phyloP scores from a whole-genome alignment of 345 rosid species.

The Physaria fendleri region DNA sequence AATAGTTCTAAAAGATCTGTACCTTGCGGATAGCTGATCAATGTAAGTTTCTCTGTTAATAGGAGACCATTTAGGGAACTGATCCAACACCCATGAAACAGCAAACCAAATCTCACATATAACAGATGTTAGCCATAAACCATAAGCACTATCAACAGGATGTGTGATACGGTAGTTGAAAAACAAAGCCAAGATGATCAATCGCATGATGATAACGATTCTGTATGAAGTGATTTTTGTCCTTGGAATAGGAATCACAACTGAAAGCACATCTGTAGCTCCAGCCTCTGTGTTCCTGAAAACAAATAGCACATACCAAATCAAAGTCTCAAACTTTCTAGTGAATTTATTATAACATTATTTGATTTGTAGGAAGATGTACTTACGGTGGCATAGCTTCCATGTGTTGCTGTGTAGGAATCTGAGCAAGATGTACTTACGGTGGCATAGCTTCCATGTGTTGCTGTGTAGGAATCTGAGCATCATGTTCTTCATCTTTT shows the following conservation, averaged over 20 bases:
- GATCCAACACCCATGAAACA: conserved; percentile 97
- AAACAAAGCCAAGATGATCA: conserved; percentile 81
- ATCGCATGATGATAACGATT: conserved; percentile 61
- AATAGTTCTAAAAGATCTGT: neutral
- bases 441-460: conserved; percentile 74
- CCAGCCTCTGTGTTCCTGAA: conserved; percentile 56
- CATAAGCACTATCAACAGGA: conserved; percentile 88
- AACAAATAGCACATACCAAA: neutral
- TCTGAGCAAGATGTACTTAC: no score
- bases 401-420: conserved; percentile 86
- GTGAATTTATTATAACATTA: neutral
- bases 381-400: conserved; percentile 61
- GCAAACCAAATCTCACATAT: conserved; percentile 99
- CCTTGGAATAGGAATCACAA: conserved; percentile 52
- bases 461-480: conserved; percentile 73
- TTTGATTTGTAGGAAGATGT: no score
- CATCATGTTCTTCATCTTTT: conserved; percentile 35
- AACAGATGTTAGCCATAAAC: conserved; percentile 88
- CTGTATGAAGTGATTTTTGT: conserved; percentile 75
- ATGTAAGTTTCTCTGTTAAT: conserved; percentile 57
- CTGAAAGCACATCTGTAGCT: conserved; percentile 54
- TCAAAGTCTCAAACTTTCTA: neutral
- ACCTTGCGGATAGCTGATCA: conserved; percentile 83
- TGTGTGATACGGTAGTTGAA: conserved; percentile 85
- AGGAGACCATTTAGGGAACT: conserved; percentile 98